phyloP scores from a whole-genome alignment of 1,139 yeast species.

The Kazachstania sp. region DNA sequence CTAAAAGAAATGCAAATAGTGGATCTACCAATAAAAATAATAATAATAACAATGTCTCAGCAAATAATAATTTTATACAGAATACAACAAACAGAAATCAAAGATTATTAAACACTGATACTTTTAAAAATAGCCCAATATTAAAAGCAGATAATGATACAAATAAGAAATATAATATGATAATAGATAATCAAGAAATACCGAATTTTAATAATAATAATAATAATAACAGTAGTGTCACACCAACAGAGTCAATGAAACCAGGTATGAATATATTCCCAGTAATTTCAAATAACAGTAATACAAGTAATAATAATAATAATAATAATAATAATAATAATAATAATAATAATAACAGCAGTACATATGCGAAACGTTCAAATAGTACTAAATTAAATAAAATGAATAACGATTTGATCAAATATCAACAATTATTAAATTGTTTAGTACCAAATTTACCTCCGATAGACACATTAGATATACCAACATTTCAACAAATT shows the following conservation, averaged over 20 bases:
- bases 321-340: no score
- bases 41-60: not conserved
- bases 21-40: not conserved
- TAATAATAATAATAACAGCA: no score
- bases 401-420: conserved; percentile 15
- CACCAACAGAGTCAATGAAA: no score
- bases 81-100: not conserved
- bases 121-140: no score
- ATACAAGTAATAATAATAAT: not conserved
- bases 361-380: not conserved
- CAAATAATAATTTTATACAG: not conserved
- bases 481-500: conserved; percentile 23
- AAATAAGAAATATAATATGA: not conserved
- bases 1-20: conserved; percentile 40
- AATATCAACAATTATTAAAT: conserved; percentile 20
- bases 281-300: not conserved
- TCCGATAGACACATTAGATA: conserved; percentile 22
- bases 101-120: no score
- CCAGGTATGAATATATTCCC: not conserved
- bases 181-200: not conserved
- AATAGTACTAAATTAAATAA: conserved; percentile 8
- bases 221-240: no score
- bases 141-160: not conserved
- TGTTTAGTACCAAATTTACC: conserved; percentile 25
- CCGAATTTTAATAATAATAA: not conserved